These are phyloP conservation scores for Metschnikowia peoriensis DNA, from an alignment of 805 yeast species.

Conservation along the genomic window DNA sequence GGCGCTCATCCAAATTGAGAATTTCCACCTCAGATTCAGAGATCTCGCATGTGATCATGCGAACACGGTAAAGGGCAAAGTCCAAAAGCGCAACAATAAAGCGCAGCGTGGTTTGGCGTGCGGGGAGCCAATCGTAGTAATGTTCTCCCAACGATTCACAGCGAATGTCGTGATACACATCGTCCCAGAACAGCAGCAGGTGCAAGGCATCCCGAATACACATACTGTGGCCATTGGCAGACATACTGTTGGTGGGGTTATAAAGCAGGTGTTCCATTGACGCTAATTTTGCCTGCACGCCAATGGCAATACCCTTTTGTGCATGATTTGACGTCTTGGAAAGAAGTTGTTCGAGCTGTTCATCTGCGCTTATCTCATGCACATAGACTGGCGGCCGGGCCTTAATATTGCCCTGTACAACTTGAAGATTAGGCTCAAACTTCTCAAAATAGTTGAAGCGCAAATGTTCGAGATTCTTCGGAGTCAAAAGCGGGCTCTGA, in stretches of 20 bases:
- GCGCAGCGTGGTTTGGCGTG: slow-evolving; percentile 6
- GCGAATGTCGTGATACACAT: slow-evolving; percentile 17
- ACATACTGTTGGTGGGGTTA: background rate
- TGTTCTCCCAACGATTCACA: slow-evolving; percentile 1
- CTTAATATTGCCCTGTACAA: background rate
- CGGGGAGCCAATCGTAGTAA: slow-evolving; percentile 13
- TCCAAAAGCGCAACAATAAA: slow-evolving; percentile 12
- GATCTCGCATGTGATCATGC: slow-evolving; percentile 8
- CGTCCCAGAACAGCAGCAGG: slow-evolving; percentile 14
- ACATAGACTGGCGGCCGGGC: background rate
- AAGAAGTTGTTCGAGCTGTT: slow-evolving; percentile 2
- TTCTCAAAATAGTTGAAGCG: slow-evolving; percentile 12
- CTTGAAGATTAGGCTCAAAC: slow-evolving; percentile 6
- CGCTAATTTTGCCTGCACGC: slow-evolving; percentile 1
- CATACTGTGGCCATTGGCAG: slow-evolving; percentile 1
- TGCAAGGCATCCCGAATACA: slow-evolving; percentile 10
- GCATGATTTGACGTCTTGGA: background rate
- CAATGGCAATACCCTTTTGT: background rate
- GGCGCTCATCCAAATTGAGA: slow-evolving; percentile 10
- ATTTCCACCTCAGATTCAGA: slow-evolving; percentile 1
- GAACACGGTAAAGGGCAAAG: slow-evolving; percentile 11
- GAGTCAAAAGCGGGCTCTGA: slow-evolving; percentile 4
- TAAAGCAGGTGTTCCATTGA: slow-evolving; percentile 7
- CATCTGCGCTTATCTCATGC: background rate
- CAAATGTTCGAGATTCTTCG: slow-evolving; percentile 6